Percentiles rank a stretch among this genome's conserved stretches.
Evolutionary conservation across 257 asterid genomes (phyloP).

Genomic region (Henckelia pumila): DNA sequence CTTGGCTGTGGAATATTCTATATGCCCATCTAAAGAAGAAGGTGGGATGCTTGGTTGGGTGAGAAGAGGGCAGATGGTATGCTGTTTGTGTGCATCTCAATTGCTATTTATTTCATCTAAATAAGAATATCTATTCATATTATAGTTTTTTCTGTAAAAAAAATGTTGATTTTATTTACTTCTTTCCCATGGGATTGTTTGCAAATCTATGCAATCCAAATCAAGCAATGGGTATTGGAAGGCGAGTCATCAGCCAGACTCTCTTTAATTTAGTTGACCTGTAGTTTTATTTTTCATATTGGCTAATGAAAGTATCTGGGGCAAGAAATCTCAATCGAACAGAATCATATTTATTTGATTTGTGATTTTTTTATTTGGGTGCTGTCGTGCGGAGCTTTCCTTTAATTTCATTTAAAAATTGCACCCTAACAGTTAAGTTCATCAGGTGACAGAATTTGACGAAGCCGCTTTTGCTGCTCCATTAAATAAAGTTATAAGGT

Average conservation of each 20-base stretch:
- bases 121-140: too few relatives aligned
- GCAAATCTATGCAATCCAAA: too few relatives aligned
- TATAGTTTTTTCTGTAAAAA: too few relatives aligned
- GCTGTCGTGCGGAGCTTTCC: too few relatives aligned
- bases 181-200: too few relatives aligned
- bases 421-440: conserved; percentile 26
- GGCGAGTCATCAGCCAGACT: not conserved
- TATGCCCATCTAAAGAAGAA: conserved; percentile 91
- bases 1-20: conserved; percentile 83
- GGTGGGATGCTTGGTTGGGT: conserved; percentile 99
- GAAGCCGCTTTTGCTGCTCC: conserved; percentile 89
- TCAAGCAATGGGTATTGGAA: conserved; percentile 1
- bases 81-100: conserved; percentile 29
- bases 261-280: not conserved
- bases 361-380: not conserved
- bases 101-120: not conserved
- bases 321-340: not conserved
- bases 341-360: not conserved
- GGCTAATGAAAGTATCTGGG: not conserved
- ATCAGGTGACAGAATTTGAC: conserved; percentile 95
- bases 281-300: not conserved
- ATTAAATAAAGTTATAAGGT: conserved; percentile 62
- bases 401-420: conserved; percentile 6
- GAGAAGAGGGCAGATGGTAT: conserved; percentile 95
- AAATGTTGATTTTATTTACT: not conserved